phyloP scores from a whole-genome alignment of 2,329 filamentous ascomycete genomes.

The Zymoseptoria pseudotritici region DNA sequence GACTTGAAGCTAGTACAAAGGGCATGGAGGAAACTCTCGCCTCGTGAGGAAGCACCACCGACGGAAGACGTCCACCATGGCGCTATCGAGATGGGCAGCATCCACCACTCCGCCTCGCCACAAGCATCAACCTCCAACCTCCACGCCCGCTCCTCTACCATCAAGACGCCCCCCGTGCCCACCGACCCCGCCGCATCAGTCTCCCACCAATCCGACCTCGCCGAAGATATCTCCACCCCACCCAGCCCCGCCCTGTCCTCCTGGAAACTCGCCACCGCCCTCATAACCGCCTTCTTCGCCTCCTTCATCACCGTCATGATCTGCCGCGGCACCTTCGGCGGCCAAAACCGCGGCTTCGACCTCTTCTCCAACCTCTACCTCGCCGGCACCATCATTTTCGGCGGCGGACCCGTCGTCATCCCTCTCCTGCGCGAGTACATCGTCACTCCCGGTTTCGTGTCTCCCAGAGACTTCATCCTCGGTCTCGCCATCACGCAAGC shows the following conservation, averaged over 20 bases:
- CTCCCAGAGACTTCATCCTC: constrained; percentile 62
- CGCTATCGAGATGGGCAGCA: background rate
- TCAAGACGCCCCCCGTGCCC: background rate
- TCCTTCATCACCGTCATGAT: constrained; percentile 52
- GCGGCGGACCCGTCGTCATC: constrained; percentile 40
- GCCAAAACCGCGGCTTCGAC: constrained; percentile 44
- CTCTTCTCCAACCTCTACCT: constrained; percentile 69
- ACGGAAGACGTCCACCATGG: background rate
- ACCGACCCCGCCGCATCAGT: background rate
- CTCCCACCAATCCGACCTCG: background rate
- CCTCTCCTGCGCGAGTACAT: constrained; percentile 39
- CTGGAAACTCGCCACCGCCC: constrained; percentile 29
- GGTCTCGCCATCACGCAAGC: constrained; percentile 65
- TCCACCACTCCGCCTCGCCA: background rate
- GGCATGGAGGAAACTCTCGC: background rate
- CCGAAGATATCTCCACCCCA: background rate
- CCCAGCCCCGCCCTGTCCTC: background rate
- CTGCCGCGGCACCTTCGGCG: constrained; percentile 33
- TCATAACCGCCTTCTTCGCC: constrained; percentile 43
- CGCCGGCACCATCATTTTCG: constrained; percentile 55
- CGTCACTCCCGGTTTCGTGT: constrained; percentile 63
- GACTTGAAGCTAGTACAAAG: constrained; percentile 35
- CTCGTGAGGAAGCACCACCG: background rate
- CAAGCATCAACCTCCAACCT: background rate
- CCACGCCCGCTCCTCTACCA: background rate